phyloP scores from a whole-genome alignment of 1,139 yeast species.

The Lodderomyces parapsilosis region DNA sequence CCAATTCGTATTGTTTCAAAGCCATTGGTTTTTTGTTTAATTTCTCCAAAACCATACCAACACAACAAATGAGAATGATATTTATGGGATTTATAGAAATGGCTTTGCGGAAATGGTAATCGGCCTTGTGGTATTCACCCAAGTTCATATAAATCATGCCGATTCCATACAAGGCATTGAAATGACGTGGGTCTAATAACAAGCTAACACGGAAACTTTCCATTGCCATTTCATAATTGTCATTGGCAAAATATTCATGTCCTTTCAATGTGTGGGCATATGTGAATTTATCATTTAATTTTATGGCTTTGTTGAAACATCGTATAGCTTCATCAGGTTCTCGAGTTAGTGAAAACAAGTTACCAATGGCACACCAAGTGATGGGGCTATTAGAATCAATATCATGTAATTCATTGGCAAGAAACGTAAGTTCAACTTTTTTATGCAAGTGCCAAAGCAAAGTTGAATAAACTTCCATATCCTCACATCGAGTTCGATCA shows the following conservation, averaged over 20 bases:
- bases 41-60: constrained; percentile 91
- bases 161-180: constrained; percentile 93
- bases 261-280: constrained; percentile 94
- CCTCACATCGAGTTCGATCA: constrained; percentile 81
- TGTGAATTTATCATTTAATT: constrained; percentile 68
- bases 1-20: constrained; percentile 76
- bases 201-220: constrained; percentile 81
- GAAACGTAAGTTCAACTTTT: constrained; percentile 73
- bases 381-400: constrained; percentile 66
- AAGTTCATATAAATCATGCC: constrained; percentile 91
- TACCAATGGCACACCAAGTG: constrained; percentile 93
- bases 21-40: constrained; percentile 70
- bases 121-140: constrained; percentile 83
- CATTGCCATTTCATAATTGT: constrained; percentile 87
- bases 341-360: constrained; percentile 75
- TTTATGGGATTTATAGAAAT: constrained; percentile 87
- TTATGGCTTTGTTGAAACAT: constrained; percentile 80
- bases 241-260: constrained; percentile 86
- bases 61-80: constrained; percentile 85
- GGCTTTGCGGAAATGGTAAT: constrained; percentile 84
- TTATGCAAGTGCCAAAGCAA: constrained; percentile 89
- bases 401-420: constrained; percentile 80
- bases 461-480: constrained; percentile 91
- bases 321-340: constrained; percentile 91
- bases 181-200: constrained; percentile 76